Evolutionary conservation across 768 basidiomycete genomes (phyloP), one percentile per base, ranked within the genome.

Genomic region (Inosperma sp.): DNA sequence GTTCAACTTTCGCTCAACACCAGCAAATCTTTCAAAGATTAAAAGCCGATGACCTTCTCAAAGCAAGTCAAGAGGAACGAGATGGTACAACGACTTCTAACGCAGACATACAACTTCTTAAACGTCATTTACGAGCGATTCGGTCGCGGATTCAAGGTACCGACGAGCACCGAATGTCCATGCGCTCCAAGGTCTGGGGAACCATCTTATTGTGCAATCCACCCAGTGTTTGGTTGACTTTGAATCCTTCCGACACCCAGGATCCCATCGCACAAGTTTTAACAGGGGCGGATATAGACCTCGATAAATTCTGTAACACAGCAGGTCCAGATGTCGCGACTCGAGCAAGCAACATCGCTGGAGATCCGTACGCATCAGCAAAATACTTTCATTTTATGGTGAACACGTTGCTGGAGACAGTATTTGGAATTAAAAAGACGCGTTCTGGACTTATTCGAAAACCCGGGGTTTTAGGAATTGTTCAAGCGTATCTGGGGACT

Each of bases 201-300:
- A 72, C 66, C 0, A 60, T 56, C 2, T 16, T 72, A 0, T 17
- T 55, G 2, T 55, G 56, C 22, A 62, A 61, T 12, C 66, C 69
- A 3, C 73, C 73, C 0, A 55, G 46, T 2, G 17, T 77, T 0
- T 78, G 76, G 76, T 51, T 72, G 1, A 78, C 75, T 0, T 62
- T 78, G 1, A 77, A 75, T 43, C 72, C 69, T 0, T 40, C 56
- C 0, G 73, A 78, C 51, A 56, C 66, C 0, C 65, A 73, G 31
- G 70, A 77, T 53, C 77, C 75, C 0, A 60, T 79, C 14, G 72
- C 68, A 0, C 75, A 77, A 48, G 63, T 78, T 0, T 61, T 79
- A 10, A 63, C 69, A 0, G 76, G 78, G 0, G 65, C 63, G 31
- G 56, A 71, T 0, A 77, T 80, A 6, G 62, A 79, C 43, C 49